Conservation (phyloP, 139 green algal genomes). For the Tetradesmus lagerheimii region DNA sequence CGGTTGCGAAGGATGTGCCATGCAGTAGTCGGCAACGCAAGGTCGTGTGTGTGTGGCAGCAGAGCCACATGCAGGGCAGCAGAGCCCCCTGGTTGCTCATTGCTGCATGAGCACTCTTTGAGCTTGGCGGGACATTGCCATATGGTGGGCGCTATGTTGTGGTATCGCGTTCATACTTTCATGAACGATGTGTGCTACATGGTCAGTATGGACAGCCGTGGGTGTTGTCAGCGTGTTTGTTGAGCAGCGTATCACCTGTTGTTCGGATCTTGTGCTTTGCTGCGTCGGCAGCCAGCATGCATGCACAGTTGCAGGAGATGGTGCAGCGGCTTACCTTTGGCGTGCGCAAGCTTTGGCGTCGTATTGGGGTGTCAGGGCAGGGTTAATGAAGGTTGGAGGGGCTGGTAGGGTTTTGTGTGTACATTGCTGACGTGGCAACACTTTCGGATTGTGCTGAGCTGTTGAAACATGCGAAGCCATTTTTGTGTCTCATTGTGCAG, state of each 20-base stretch:
- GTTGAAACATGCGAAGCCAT: not conserved
- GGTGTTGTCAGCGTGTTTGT: not conserved
- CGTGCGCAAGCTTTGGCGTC: not conserved
- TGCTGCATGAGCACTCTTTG: not conserved
- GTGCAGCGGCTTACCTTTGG: not conserved
- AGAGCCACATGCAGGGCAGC: conserved; percentile 7
- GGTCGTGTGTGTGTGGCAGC: not conserved
- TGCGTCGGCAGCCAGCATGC: not conserved
- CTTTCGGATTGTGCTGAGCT: not conserved
- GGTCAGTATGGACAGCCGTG: no score
- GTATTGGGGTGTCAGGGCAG: no score
- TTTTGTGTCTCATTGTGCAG: not conserved
- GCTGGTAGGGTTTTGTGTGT: not conserved
- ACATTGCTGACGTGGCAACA: not conserved
- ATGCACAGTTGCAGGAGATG: not conserved
- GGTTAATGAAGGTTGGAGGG: not conserved
- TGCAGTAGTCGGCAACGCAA: not conserved
- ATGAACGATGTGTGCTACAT: no score
- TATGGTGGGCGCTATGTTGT: not conserved
- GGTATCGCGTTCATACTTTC: not conserved
- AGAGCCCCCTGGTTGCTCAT: conserved; percentile 7
- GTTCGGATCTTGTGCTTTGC: not conserved
- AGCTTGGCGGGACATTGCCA: no score
- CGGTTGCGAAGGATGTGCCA: not conserved
- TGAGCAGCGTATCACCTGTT: not conserved